These are phyloP conservation scores for Exophiala oligosperma DNA, from an alignment of 2,329 filamentous ascomycete species.

Conservation along the genomic window DNA sequence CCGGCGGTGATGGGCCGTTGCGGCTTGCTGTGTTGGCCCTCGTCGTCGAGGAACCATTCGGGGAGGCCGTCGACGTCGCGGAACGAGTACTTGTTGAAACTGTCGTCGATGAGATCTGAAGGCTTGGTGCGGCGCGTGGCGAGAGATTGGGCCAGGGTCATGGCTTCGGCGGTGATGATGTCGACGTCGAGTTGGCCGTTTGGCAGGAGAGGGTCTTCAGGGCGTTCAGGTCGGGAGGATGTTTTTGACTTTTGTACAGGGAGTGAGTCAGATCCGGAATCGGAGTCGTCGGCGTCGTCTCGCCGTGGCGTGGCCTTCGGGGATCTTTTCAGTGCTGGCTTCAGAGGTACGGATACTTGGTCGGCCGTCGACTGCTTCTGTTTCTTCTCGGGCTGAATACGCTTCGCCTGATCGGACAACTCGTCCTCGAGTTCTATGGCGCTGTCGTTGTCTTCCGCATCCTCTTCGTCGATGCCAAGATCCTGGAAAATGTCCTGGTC, in stretches of 20 bases:
- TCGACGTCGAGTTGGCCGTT: slow-evolving; percentile 72
- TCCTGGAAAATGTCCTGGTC: slow-evolving; percentile 92
- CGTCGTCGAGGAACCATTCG: slow-evolving; percentile 97
- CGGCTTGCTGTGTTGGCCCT: slow-evolving; percentile 75
- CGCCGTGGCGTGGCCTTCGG: not conserved
- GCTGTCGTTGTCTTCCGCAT: slow-evolving; percentile 44
- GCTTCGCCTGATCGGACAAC: slow-evolving; percentile 19
- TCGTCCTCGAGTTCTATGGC: slow-evolving; percentile 39
- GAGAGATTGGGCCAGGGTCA: slow-evolving; percentile 92
- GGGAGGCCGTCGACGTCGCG: slow-evolving; percentile 88
- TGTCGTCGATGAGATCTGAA: slow-evolving; percentile 80
- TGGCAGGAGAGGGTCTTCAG: slow-evolving; percentile 40
- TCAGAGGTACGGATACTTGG: slow-evolving; percentile 27
- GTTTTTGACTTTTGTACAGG: slow-evolving; percentile 20
- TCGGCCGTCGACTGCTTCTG: slow-evolving; percentile 27
- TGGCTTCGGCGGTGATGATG: slow-evolving; percentile 98
- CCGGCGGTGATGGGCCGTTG: slow-evolving; percentile 90
- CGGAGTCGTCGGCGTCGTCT: slow-evolving; percentile 10
- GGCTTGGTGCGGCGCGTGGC: slow-evolving; percentile 81
- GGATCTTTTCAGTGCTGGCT: slow-evolving; percentile 31
- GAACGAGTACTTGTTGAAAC: slow-evolving; percentile 90
- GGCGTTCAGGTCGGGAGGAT: slow-evolving; percentile 3
- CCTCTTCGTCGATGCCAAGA: slow-evolving; percentile 65
- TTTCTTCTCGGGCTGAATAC: slow-evolving; percentile 10
- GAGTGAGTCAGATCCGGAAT: slow-evolving; percentile 39